Evolutionary conservation across 176 grass and related monocot species (phyloP), one percentile per base, ranked within the genome.

Genomic region (Musa schizocarpa): DNA sequence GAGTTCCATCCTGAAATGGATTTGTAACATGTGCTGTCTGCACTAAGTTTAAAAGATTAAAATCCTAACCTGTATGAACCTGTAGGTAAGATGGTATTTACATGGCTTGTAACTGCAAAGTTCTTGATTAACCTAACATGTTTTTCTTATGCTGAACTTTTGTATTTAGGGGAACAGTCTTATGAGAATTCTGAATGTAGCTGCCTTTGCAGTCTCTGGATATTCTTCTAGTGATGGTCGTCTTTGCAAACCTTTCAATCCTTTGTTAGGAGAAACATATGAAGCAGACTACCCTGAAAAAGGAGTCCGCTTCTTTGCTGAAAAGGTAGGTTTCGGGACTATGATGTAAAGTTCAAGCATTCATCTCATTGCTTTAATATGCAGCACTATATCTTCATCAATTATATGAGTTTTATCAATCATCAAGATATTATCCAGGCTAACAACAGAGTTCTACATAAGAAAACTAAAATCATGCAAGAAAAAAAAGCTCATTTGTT

Each of bases 201-300:
- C 92, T 82, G 92, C 92, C 17, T 96, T 96, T 88, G 89, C 89
- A n/a, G 75, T 96, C 63, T 92, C 92, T 69, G 92, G 88, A 77
- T 96, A 96, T 82, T 87, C 89, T 55, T 96, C 92, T 71, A 87
- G 84, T 52, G 89, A 87, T 77, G 74, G 73, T 26, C 89, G 92
- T 2, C 89, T 79, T 49, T 92, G 92, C 72, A 96, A 96, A 83
- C 92, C 92, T 79, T 96, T 96, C 73, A 96, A 96, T 81, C 92
- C 92, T 76, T 82, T 96, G 64, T 81, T 96, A 82, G 92, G 92
- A 67, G 92, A 96, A 77, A 96, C 92, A 11, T 96, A 92, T 17
- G 92, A 96, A 92, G 92, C 89, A 73, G 89, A 96, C 68, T 92
- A 75, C 58, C 92, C 84, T 65, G 92, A 96, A 80, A 96, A 96